These are phyloP conservation scores for Ogataea pilisensis DNA, from an alignment of 805 yeast species.

Conservation along the genomic window DNA sequence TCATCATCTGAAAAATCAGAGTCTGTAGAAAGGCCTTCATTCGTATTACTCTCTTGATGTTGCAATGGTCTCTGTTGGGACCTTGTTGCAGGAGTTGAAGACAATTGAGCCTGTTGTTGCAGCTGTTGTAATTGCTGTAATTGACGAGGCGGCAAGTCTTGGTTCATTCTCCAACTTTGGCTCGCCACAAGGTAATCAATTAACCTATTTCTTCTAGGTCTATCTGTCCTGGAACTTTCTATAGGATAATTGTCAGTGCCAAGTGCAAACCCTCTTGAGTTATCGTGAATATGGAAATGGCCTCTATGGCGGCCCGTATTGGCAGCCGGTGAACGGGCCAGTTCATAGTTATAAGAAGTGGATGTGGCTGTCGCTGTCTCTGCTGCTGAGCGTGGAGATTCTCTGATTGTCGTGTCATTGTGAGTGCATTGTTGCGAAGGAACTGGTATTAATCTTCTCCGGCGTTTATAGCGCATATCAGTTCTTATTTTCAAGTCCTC, in stretches of 20 bases:
- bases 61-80: not conserved
- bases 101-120: slow-evolving; percentile 3
- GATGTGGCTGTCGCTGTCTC: too few species aligned
- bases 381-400: not conserved
- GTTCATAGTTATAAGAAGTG: too few species aligned
- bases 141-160: slow-evolving; percentile 3
- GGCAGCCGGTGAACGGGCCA: too few species aligned
- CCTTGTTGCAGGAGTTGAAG: not conserved
- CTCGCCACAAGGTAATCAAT: slow-evolving; percentile 20
- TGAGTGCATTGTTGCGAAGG: too few species aligned
- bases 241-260: too few species aligned
- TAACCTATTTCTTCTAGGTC: slow-evolving; percentile 18
- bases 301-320: too few species aligned
- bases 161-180: slow-evolving; percentile 16
- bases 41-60: slow-evolving; percentile 1
- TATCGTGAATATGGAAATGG: too few species aligned
- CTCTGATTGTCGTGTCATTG: not conserved
- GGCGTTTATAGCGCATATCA: slow-evolving; percentile 30
- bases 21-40: slow-evolving; percentile 15
- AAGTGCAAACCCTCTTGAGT: too few species aligned
- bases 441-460: slow-evolving; percentile 22
- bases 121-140: slow-evolving; percentile 12
- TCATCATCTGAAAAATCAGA: slow-evolving; percentile 18
- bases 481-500: slow-evolving; percentile 20
- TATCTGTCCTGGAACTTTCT: slow-evolving; percentile 3